Evolutionary conservation across 768 basidiomycete genomes (phyloP), one percentile per base, ranked within the genome.

Genomic region (Naganishia randhawae): DNA sequence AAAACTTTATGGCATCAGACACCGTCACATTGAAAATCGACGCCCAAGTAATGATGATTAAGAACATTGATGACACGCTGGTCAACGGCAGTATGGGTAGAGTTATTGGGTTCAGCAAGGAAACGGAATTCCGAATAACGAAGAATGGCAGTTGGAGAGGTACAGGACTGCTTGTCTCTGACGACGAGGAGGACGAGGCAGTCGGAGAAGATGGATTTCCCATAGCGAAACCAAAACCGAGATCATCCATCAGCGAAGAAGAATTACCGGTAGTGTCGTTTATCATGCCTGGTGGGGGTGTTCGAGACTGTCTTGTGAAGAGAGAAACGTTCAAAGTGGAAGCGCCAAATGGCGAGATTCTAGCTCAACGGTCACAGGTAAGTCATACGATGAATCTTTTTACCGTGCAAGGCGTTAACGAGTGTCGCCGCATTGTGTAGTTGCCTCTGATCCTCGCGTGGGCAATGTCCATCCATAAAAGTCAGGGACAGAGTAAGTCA

Each of bases 401-500:
- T 55, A 14, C 8, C 27, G 13, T 32, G 33, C 11, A n/a, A 33
- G 29, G 14, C 33, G 11, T 22, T 8, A 33, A 7, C 37, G 31
- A 8, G 11, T 27, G 19, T 33, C 31, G 11, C 54, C n/a, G 14
- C 25, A 6, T 7, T 13, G 11, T n/a, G 39, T 72, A 94, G 91
- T 78, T 95, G 1, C 92, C 91, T 0, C 77, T 97, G 29, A 93
- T 96, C 68, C 83, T 95, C 42, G 85, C 94, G 0, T 98, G 94
- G 95, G 94, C 95, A 0, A 95, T 97, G 91, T 91, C 89, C 53
- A 98, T 98, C 71, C 96, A 99, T 80, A 99, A 99, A 78, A 90
- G 90, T 13, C 96, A 99, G 79, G 96, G 96, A 11, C 96, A 98
- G 79, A 98, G 78, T 79, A 45, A 71, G 78, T 73, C n/a, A 32